Percentiles rank a stretch among this genome's conserved stretches.
Evolutionary conservation across 2,329 filamentous ascomycete genomes (phyloP).

Genomic region (Neofusicoccum laricinum): DNA sequence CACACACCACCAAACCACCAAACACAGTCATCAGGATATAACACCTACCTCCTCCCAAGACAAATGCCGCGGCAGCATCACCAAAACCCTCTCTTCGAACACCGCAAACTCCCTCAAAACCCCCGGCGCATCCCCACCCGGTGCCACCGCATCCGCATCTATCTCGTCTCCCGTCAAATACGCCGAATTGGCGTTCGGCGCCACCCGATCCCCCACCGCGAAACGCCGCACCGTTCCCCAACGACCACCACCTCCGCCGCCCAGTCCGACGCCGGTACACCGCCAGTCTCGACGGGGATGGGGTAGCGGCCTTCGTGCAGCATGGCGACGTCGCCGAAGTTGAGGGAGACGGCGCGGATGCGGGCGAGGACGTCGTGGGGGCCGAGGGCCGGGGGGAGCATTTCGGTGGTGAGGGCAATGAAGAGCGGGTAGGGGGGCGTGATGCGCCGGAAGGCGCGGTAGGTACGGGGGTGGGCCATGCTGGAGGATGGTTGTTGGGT

Average conservation of each 20-base stretch:
- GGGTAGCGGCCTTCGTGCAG: constrained; percentile 23
- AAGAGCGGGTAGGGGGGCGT: constrained; percentile 15
- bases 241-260: constrained; percentile 26
- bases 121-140: constrained; percentile 21
- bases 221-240: constrained; percentile 23
- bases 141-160: neutral
- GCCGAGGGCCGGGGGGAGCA: constrained; percentile 20
- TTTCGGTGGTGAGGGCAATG: constrained; percentile 18
- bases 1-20: no score
- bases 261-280: constrained; percentile 25
- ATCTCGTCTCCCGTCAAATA: constrained; percentile 19
- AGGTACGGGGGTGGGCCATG: constrained; percentile 17
- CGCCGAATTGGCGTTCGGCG: constrained; percentile 19
- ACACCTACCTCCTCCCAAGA: constrained; percentile 28
- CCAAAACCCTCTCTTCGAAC: constrained; percentile 25
- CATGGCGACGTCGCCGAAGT: constrained; percentile 30
- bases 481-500: neutral
- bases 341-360: constrained; percentile 28
- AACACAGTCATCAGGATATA: no score
- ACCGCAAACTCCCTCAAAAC: constrained; percentile 27
- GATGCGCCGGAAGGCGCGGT: constrained; percentile 23
- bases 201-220: constrained; percentile 26
- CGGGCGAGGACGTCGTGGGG: constrained; percentile 24
- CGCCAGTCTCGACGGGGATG: constrained; percentile 10
- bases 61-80: constrained; percentile 24